Evolutionary conservation across 225 moss, liverwort and hornwort species (phyloP).

Genomic region (Pseudisothecium myosuroides): DNA sequence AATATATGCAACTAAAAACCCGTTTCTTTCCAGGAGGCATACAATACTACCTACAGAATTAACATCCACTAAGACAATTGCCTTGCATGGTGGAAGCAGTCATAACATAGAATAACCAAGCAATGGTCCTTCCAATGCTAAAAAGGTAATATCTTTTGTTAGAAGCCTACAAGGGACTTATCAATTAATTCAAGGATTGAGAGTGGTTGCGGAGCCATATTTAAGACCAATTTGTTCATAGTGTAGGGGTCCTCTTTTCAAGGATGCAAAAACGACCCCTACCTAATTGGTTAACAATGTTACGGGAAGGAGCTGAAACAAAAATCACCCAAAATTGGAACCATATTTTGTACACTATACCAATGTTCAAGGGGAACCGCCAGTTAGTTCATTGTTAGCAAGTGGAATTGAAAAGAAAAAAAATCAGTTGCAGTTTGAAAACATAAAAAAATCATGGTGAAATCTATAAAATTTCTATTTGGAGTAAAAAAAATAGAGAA

Average conservation of each 20-base stretch:
- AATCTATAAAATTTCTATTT: background rate
- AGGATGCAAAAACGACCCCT: background rate
- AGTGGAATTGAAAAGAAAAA: background rate
- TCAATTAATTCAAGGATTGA: background rate
- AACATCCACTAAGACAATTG: background rate
- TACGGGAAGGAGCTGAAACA: rapidly evolving
- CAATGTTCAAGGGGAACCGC: rapidly evolving
- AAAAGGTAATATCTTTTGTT: background rate
- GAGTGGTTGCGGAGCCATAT: background rate
- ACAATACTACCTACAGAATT: background rate
- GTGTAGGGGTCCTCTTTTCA: rapidly evolving
- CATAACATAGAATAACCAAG: background rate
- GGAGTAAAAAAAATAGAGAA: background rate
- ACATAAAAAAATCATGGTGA: rapidly evolving
- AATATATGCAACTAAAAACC: background rate
- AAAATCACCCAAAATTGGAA: background rate
- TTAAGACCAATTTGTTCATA: background rate
- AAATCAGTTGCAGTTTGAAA: background rate
- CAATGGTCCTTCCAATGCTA: rapidly evolving
- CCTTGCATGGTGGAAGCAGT: background rate
- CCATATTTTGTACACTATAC: background rate
- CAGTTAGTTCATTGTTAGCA: background rate
- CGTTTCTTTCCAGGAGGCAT: background rate
- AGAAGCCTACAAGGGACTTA: rapidly evolving
- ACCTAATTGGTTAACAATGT: background rate